These are phyloP conservation scores for Colletotrichum sp. DNA, from an alignment of 2,329 filamentous ascomycete genomes.

Conservation along the genomic window DNA sequence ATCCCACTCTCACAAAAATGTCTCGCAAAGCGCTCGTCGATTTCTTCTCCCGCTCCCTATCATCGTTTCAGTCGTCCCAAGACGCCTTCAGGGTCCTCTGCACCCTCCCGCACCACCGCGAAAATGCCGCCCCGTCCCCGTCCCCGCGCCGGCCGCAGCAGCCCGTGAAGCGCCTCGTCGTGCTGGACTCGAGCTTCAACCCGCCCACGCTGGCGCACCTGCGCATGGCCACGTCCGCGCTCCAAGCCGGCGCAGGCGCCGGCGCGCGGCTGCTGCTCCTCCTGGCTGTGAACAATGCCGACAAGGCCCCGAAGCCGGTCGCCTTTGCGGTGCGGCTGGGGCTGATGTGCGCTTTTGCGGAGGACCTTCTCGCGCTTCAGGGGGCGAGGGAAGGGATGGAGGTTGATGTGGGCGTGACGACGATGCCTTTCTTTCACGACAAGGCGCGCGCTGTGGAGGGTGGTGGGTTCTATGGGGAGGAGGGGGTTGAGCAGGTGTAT, in stretches of 20 bases:
- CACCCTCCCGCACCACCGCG: constrained; percentile 35
- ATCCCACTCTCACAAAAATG: not conserved
- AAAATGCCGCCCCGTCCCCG: constrained; percentile 21
- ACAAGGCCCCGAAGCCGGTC: constrained; percentile 71
- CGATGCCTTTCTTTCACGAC: constrained; percentile 74
- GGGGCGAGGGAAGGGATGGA: constrained; percentile 23
- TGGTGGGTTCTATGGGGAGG: constrained; percentile 42
- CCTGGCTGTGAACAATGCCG: constrained; percentile 68
- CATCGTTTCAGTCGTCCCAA: constrained; percentile 46
- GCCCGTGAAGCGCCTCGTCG: constrained; percentile 44
- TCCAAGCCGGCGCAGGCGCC: constrained; percentile 24
- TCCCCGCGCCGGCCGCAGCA: constrained; percentile 10
- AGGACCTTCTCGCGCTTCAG: constrained; percentile 47
- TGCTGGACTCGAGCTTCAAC: constrained; percentile 74
- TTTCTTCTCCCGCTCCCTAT: constrained; percentile 50
- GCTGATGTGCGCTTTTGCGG: constrained; percentile 75
- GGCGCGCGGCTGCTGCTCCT: constrained; percentile 58
- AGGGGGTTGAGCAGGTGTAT: constrained; percentile 61
- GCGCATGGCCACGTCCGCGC: constrained; percentile 58
- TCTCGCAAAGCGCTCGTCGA: constrained; percentile 34
- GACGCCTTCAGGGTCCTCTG: constrained; percentile 51
- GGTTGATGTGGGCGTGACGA: constrained; percentile 74
- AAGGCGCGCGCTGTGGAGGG: constrained; percentile 67
- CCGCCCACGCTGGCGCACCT: constrained; percentile 68
- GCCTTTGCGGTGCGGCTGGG: constrained; percentile 69